Evolutionary conservation across 2,329 filamentous ascomycete genomes (phyloP).

Genomic region (Podosphaera fusca): DNA sequence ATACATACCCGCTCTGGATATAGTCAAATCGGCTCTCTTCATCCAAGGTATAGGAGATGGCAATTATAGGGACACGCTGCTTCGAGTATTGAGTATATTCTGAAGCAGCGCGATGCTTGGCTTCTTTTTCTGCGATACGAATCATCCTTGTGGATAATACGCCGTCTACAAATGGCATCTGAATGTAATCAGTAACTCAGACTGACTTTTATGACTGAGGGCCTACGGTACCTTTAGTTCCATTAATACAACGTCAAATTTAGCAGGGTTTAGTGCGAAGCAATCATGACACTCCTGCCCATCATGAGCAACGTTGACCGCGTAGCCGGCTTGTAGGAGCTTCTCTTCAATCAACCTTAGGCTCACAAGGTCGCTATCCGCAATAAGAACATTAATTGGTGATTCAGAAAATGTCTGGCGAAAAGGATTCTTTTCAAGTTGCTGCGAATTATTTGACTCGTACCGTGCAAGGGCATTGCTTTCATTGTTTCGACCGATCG

Average conservation of each 20-base stretch:
- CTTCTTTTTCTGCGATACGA: conserved; percentile 7
- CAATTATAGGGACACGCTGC: conserved; percentile 8
- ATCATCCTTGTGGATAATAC: conserved; percentile 9
- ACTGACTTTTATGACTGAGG: background rate
- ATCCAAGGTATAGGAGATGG: conserved; percentile 7
- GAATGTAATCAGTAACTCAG: background rate
- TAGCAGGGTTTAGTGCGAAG: conserved; percentile 30
- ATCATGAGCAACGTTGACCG: conserved; percentile 48
- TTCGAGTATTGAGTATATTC: background rate
- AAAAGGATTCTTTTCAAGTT: background rate
- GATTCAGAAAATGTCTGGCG: background rate
- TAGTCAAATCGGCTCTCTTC: conserved; percentile 10
- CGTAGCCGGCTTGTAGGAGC: conserved; percentile 46
- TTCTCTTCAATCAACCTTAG: conserved; percentile 58
- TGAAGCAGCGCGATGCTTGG: background rate
- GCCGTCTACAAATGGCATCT: conserved; percentile 12
- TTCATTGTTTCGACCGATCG: background rate
- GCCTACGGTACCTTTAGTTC: conserved; percentile 8
- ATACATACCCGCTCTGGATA: conserved; percentile 10
- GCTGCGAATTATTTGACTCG: background rate
- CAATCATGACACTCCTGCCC: conserved; percentile 55
- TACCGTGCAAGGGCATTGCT: background rate
- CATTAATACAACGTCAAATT: conserved; percentile 11
- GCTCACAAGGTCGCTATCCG: conserved; percentile 65
- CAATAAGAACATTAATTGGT: conserved; percentile 31